Base-by-base conservation (phyloP, 2,329 filamentous ascomycete species). In the Monosporascus sp. region DNA sequence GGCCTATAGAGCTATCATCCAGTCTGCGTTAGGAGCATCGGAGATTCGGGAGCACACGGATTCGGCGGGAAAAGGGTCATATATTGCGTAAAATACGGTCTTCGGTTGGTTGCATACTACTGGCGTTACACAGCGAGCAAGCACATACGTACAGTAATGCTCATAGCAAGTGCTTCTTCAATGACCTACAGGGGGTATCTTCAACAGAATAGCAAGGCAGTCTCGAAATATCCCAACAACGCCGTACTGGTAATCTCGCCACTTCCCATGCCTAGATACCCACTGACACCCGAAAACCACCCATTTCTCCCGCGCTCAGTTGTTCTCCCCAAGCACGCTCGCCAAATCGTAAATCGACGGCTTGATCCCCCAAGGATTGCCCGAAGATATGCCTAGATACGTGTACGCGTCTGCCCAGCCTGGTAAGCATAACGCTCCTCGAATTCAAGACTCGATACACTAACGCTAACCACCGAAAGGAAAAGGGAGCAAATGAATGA, bases 361-460 rank as follows among this genome's bases (percentile, higher is more conserved):
- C 61, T 76, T 79, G 53, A 90, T 69, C 1, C 78, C 79, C 77
- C 81, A 89, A 1, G 76, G 67, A 64, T 90, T 90, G 0, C 75
- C 76, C 11, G 72, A 74, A 17, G 75, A 75, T 52, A 90, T 81
- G 3, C 82, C 81, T 27, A 90, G 71, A 65, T 87, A 79, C 1
- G 87, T 89, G 64, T 80, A 89, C 1, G 81, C 84, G 74, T 90
- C 86, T 84, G 50, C 50, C 35, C 27, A 7, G 31, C 14, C 46
- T 24, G 43, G 38, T 57, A 25, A 50, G 49, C 20, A 41, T 52
- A 48, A 14, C 9, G 14, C 39, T 20, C 17, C 7, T 41, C 38
- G 38, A n/a, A 41, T 8, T n/a, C 38, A 41, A 41, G 7, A 5
- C 38, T 41, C 17, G 7, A 41, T 41, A 11, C 38, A 15, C 38